Evolutionary conservation across 257 asterid species (phyloP).

Genomic region (Solanum megistacrolobum): DNA sequence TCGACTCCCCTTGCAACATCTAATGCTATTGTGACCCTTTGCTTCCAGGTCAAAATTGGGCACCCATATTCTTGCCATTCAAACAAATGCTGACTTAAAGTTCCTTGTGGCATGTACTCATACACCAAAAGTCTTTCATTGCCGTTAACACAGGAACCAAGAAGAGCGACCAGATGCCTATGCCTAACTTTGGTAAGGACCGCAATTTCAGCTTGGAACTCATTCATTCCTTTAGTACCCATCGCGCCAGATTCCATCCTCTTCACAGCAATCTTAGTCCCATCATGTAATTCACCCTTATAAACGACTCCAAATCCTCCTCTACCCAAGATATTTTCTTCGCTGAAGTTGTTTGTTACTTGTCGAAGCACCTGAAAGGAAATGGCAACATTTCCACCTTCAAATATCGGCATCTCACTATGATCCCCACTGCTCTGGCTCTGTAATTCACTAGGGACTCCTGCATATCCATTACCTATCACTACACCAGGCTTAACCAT

Average conservation of each 20-base stretch:
- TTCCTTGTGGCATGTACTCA: slow-evolving; percentile 93
- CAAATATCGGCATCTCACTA: slow-evolving; percentile 51
- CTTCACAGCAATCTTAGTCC: slow-evolving; percentile 88
- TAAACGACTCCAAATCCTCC: slow-evolving; percentile 95
- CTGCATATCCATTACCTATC: slow-evolving; percentile 33
- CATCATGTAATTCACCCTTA: slow-evolving; percentile 83
- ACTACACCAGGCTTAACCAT: slow-evolving; percentile 25
- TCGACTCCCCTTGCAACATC: slow-evolving; percentile 95
- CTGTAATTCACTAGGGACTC: slow-evolving; percentile 45
- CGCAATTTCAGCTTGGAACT: slow-evolving; percentile 86
- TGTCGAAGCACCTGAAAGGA: slow-evolving; percentile 74
- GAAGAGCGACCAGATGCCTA: slow-evolving; percentile 90
- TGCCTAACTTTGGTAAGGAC: slow-evolving; percentile 92
- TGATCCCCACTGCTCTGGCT: slow-evolving; percentile 82
- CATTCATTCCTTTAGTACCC: slow-evolving; percentile 87
- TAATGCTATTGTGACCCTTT: slow-evolving; percentile 74
- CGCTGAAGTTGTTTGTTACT: slow-evolving; percentile 71
- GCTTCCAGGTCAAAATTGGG: slow-evolving; percentile 70
- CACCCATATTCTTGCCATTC: slow-evolving; percentile 57
- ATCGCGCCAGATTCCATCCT: slow-evolving; percentile 84
- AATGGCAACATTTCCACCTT: slow-evolving; percentile 70
- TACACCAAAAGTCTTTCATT: slow-evolving; percentile 85
- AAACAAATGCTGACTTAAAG: slow-evolving; percentile 75
- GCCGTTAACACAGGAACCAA: slow-evolving; percentile 77
- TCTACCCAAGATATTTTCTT: slow-evolving; percentile 59